phyloP scores from a whole-genome alignment of 495 filamentous ascomycete species.

The Penicillium desertorum region DNA sequence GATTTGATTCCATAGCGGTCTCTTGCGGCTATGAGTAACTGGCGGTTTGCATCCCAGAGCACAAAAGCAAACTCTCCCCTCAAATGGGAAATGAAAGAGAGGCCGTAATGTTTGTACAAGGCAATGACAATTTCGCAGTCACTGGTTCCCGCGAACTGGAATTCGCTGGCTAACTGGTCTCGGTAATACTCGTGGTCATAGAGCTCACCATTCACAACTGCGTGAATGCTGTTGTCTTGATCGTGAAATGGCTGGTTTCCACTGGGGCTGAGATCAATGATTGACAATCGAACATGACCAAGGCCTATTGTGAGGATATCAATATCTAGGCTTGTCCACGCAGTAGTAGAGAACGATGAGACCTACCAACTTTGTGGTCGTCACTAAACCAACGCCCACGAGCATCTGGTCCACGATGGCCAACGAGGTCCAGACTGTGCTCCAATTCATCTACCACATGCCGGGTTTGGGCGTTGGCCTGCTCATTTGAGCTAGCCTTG shows the following conservation, averaged over 20 bases:
- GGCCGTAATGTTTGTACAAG: conserved; percentile 48
- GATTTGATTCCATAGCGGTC: conserved; percentile 48
- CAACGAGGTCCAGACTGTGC: conserved; percentile 33
- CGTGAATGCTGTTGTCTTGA: conserved; percentile 41
- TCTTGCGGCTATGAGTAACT: too few relatives aligned
- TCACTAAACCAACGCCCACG: conserved; percentile 46
- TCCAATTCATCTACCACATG: too few relatives aligned
- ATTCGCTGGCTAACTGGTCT: conserved; percentile 30
- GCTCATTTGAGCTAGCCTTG: too few relatives aligned
- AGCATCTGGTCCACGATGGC: conserved; percentile 50
- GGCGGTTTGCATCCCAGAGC: conserved; percentile 41
- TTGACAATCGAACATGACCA: conserved; percentile 39
- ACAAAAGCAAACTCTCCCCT: conserved; percentile 53
- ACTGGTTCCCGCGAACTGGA: conserved; percentile 41
- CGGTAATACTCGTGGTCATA: conserved; percentile 51
- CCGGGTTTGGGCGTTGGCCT: too few relatives aligned
- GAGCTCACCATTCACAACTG: conserved; percentile 57
- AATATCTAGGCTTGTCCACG: too few relatives aligned
- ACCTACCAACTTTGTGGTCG: conserved; percentile 37
- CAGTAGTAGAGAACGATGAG: too few relatives aligned
- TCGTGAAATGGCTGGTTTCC: conserved; percentile 50
- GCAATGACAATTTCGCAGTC: conserved; percentile 54
- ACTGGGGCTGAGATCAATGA: conserved; percentile 49
- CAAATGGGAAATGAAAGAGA: conserved; percentile 44
- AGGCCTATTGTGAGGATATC: neutral